Base-by-base conservation (phyloP, 2,329 filamentous ascomycete genomes). In the Ascochyta lentis region DNA sequence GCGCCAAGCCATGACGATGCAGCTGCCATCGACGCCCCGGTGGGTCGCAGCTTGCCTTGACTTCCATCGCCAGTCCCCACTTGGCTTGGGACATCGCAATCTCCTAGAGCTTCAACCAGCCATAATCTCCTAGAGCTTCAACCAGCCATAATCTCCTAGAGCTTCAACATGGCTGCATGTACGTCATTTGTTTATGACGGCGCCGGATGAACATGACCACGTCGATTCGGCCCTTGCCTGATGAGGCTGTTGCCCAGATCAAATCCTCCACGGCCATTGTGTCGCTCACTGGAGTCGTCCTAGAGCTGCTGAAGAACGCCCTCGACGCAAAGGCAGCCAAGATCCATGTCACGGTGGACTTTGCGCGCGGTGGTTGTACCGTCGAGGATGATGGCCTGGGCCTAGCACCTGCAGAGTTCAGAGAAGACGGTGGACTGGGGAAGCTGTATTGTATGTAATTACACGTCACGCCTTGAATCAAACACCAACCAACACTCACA, bases 311-410 rank as follows among this genome's bases (percentile, higher is more conserved):
- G 24, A 86, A 89, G 72, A 99, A 99, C 73, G 86, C 92, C 0
- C 81, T 99, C 12, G 95, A 99, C 78, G 91, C 92, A 4, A 78
- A 79, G 41, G 88, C 93, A 15, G 83, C 80, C 31, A 89, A 83
- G 51, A 77, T 97, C 59, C 84, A 84, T 49, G 80, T 96, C 50
- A 83, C 82, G 1, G 79, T 96, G 22, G 90, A 97, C 76, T 92
- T 91, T 70, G 74, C 77, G 49, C 86, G 88, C 23, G 94, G 92
- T 5, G 86, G 84, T 63, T 96, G 93, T 74, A 81, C 83, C 0
- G 84, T 97, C 5, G 90, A 96, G 68, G 95, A 99, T 71, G 84
- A 98, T 76, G 95, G 95, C 1, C 53, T 79, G 15, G 95, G 95
- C 0, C 96, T 99, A 41, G 72, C 80, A 1, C 85, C 89, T 1